Percentiles rank a stretch among this genome's conserved stretches.
Evolutionary conservation across 2,329 filamentous ascomycete genomes (phyloP).

Genomic region (Aspergillus ochraceoroseus): DNA sequence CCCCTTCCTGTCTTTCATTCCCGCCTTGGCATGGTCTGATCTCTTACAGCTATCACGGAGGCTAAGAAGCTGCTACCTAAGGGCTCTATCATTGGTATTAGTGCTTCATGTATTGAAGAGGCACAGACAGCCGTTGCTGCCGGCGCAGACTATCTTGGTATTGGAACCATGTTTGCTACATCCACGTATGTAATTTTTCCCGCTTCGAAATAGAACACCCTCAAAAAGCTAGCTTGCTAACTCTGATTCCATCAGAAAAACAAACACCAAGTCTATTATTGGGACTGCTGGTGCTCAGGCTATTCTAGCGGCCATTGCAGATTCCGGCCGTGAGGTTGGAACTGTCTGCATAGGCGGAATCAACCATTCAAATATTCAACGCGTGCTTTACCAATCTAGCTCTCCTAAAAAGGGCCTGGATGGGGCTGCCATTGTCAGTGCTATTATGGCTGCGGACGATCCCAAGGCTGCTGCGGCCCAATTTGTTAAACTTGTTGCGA

Average conservation of each 20-base stretch:
- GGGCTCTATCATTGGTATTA: constrained; percentile 81
- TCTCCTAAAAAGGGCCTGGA: constrained; percentile 59
- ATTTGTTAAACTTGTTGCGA: constrained; percentile 55
- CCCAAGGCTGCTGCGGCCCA: constrained; percentile 59
- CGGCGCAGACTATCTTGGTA: constrained; percentile 85
- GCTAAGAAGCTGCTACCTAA: constrained; percentile 70
- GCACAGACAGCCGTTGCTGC: constrained; percentile 64
- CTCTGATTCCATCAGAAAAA: constrained; percentile 56
- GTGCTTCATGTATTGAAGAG: constrained; percentile 69
- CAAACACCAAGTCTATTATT: constrained; percentile 77
- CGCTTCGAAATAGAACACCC: too few species aligned
- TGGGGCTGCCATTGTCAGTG: constrained; percentile 84
- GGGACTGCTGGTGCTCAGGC: constrained; percentile 65
- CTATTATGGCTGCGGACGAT: constrained; percentile 69
- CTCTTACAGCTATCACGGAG: constrained; percentile 50
- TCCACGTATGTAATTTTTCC: constrained; percentile 56
- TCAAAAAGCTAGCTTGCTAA: too few species aligned
- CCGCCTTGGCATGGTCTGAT: constrained; percentile 5
- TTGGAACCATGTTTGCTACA: constrained; percentile 86
- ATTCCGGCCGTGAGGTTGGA: constrained; percentile 39
- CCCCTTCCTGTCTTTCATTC: neutral
- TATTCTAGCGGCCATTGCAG: constrained; percentile 59
- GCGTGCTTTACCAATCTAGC: constrained; percentile 66
- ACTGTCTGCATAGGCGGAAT: constrained; percentile 84
- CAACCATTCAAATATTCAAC: constrained; percentile 68